Evolutionary conservation across 73 alveolate species (phyloP).

Genomic region (Uronychia setigera): DNA sequence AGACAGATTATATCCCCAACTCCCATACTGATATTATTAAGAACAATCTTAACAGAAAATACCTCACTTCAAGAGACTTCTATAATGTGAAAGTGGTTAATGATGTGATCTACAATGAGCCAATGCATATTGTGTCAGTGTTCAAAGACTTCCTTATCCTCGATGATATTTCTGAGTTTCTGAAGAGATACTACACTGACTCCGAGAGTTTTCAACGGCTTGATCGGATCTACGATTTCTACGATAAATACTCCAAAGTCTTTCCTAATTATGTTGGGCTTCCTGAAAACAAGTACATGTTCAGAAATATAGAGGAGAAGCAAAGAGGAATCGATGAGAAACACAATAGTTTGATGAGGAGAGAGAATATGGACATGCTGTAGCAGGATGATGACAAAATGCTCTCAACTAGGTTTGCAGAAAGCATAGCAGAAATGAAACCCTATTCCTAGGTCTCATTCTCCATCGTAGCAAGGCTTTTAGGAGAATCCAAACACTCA

Average conservation of each 20-base stretch:
- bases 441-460: neutral
- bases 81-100: conserved; percentile 57
- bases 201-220: conserved; percentile 64
- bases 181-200: conserved; percentile 70
- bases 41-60: conserved; percentile 50
- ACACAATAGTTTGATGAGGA: conserved; percentile 21
- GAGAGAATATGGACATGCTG: neutral
- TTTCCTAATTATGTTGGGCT: conserved; percentile 85
- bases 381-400: neutral
- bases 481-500: neutral
- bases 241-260: conserved; percentile 78
- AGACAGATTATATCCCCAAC: neutral
- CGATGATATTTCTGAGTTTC: conserved; percentile 85
- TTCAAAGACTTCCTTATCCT: conserved; percentile 86
- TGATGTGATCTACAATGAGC: conserved; percentile 83
- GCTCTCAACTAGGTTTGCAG: neutral
- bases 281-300: conserved; percentile 83
- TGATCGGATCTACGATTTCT: conserved; percentile 82
- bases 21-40: neutral
- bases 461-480: neutral
- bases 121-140: conserved; percentile 76
- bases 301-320: conserved; percentile 80
- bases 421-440: neutral
- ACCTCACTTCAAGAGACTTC: conserved; percentile 40
- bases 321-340: conserved; percentile 77